Evolutionary conservation across 2,329 filamentous ascomycete genomes (phyloP).

Genomic region (Phaeophleospora eucalypticola): DNA sequence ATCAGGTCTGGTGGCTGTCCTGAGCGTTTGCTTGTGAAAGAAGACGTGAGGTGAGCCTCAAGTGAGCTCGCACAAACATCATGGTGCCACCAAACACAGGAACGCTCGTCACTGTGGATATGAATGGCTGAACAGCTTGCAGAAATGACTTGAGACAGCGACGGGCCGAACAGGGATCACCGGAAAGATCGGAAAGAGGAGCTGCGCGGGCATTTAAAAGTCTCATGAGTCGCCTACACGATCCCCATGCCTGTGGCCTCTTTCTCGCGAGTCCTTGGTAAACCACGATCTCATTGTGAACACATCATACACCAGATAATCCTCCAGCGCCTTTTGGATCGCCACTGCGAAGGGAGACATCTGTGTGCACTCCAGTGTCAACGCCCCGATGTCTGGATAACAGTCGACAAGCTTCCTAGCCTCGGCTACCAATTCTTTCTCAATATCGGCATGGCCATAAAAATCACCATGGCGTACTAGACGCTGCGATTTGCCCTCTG

Average conservation of each 20-base stretch:
- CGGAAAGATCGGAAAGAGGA: background rate
- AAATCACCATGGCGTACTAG: constrained; percentile 5
- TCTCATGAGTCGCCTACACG: too few species aligned
- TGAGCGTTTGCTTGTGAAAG: background rate
- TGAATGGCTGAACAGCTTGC: too few species aligned
- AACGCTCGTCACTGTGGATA: too few species aligned
- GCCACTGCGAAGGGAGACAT: constrained; percentile 36
- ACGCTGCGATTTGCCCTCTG: constrained; percentile 5
- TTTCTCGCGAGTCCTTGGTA: constrained; percentile 32
- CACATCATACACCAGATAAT: constrained; percentile 29
- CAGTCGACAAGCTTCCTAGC: background rate
- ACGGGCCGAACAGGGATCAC: too few species aligned
- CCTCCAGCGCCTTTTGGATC: constrained; percentile 29
- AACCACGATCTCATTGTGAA: constrained; percentile 37
- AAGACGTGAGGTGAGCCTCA: too few species aligned
- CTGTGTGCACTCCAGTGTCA: constrained; percentile 37
- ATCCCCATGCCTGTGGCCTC: constrained; percentile 7
- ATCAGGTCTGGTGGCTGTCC: background rate
- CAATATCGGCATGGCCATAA: constrained; percentile 3
- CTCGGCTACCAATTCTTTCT: constrained; percentile 2
- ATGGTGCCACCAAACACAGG: too few species aligned
- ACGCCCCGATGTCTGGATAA: constrained; percentile 21
- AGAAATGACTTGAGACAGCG: too few species aligned
- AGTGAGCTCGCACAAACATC: too few species aligned
- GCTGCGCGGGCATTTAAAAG: background rate